Base-by-base conservation (phyloP, 2,329 filamentous ascomycete species). In the Fusarium guadeloupense region DNA sequence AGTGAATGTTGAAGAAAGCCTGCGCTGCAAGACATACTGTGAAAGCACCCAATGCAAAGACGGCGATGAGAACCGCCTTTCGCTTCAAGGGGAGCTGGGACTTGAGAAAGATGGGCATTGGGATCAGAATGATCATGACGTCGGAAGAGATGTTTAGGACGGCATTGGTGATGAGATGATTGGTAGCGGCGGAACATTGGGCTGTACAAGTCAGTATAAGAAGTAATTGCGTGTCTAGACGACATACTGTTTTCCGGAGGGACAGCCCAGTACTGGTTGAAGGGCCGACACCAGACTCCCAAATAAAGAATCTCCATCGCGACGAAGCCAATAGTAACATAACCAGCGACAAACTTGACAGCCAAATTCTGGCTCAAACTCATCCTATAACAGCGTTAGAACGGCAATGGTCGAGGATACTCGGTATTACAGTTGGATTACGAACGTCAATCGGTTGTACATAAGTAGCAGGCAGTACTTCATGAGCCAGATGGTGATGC, bases 141-240 rank as follows among this genome's bases (percentile, higher is more conserved):
- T 88, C 86, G 21, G 84, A 86, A 3, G 82, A 80, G 42, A 88
- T 81, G 63, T 89, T 88, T 68, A 88, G 81, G 5, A 80, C 76
- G 2, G 83, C 80, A 54, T 87, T 85, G 14, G 83, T 81, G 44
- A 86, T 85, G 10, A 85, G 77, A 64, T 86, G 86, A 66, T 85
- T 76, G 14, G 81, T 76, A 3, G 83, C 79, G 0, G 84, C 81
- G 1, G 83, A 83, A 67, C 85, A 88, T 76, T 88, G 84, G 2
- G 76, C 80, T 82, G 28, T 3, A 25, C 3, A n/a, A 9, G 3
- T 9, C 10, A 30, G 28, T 30, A 30, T 30, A 14, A 14, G 23
- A n/a, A n/a, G n/a, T n/a, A n/a, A n/a, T n/a, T n/a, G 10, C 9
- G 3, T 12, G 9, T 14, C 4, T 23, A 16, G 21, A n/a, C 4